Base-by-base conservation (phyloP, 495 filamentous ascomycete genomes). In the Monascus purpureus region DNA sequence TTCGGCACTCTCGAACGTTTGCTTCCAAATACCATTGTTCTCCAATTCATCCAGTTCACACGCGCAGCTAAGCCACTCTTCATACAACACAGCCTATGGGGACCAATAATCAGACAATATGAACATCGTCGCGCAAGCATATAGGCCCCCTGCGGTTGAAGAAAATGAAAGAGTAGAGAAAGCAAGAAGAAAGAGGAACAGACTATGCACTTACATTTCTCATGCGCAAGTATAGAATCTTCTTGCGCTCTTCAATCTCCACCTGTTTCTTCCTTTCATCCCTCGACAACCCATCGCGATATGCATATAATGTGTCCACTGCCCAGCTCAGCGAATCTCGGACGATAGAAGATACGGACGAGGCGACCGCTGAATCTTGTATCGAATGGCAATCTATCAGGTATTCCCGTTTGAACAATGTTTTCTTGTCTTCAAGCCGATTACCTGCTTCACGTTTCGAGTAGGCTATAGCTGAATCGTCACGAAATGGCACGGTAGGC, bases 1-100 rank as follows among this genome's bases (percentile, higher is more conserved):
- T 43, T 88, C 79, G 17, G 67, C 45, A 17, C 60, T 71, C 36
- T 69, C 61, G n/a, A 65, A 46, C n/a, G 75, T 65, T 1, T 53
- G 45, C 46, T 93, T 95, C 87, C 87, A 95, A 6, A 59, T 54
- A 40, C 83, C 76, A 44, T 87, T 82, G 22, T 78, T 75, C 52
- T 93, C 85, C 23, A 93, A 56, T 3, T 62, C 46, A 50, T 95
- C 87, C 22, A 95, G 62, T 45, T 87, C 80, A n/a, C 55, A 63
- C 9, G 88, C 88, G 70, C 74, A 30, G 44, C 55, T 39, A 17
- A 47, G 45, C 78, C 80, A 87, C 39, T 81, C 71, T 17, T 59
- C 56, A 42, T 73, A 62, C 8, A 66, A 72, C 39, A 65, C 64
- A 13, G 80, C 76, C 75, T 79, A 23, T 13, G 8, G 7, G 28